Evolutionary conservation across 495 filamentous ascomycete species (phyloP).

Genomic region (Talaromyces ruber): DNA sequence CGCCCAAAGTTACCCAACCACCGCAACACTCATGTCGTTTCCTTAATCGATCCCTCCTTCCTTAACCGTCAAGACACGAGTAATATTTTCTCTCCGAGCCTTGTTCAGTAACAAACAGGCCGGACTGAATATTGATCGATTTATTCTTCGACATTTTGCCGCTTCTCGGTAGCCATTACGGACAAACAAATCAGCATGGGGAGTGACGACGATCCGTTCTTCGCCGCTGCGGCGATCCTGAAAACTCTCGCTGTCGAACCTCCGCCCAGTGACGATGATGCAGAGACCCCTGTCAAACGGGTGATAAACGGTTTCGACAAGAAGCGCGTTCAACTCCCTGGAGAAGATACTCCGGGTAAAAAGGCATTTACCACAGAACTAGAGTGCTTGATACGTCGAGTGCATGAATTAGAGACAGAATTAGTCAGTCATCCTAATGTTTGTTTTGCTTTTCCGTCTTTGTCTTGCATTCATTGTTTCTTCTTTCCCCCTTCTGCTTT

Average conservation of each 20-base stretch:
- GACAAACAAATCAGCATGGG: not conserved
- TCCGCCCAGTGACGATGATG: slow-evolving; percentile 26
- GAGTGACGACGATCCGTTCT: not conserved
- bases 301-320: slow-evolving; percentile 27
- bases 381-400: slow-evolving; percentile 53
- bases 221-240: slow-evolving; percentile 47
- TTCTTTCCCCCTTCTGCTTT: not conserved
- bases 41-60: not conserved
- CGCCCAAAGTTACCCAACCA: not conserved
- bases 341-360: slow-evolving; percentile 54
- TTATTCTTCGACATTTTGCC: not conserved
- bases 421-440: slow-evolving; percentile 46
- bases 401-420: slow-evolving; percentile 62
- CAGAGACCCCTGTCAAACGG: slow-evolving; percentile 26
- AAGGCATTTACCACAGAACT: slow-evolving; percentile 62
- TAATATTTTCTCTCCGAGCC: not conserved
- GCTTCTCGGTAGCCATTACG: not conserved
- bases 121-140: not conserved
- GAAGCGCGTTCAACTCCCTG: slow-evolving; percentile 53
- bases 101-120: not conserved
- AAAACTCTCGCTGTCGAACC: slow-evolving; percentile 50
- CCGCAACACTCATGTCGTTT: not conserved
- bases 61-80: not conserved
- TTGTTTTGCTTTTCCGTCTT: slow-evolving; percentile 33
- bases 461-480: slow-evolving; percentile 22